Evolutionary conservation across 352 stramenopile genomes (phyloP), one percentile per base, ranked within the genome.

Genomic region (Pythium chondricola): DNA sequence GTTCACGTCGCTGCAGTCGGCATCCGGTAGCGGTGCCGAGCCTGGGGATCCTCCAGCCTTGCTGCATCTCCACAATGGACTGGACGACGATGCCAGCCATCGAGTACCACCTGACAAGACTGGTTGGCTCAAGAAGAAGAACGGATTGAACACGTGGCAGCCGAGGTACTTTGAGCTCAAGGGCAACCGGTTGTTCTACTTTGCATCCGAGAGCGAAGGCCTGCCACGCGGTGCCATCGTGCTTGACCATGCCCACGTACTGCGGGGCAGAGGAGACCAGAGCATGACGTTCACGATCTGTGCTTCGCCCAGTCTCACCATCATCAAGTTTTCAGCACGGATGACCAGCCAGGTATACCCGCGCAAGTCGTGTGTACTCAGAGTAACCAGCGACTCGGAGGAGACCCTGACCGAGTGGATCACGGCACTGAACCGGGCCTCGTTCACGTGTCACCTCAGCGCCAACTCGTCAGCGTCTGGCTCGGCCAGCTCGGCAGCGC

Each of bases 151-250:
- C 31, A 68, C 80, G 22, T 89, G 75, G 80, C 77, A 92, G 31
- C 58, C 68, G 36, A 73, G 80, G 16, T 92, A 84, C 58, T 92
- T 89, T 43, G 80, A 92, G 52, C 68, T 89, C 25, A 88, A 89
- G 41, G 77, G 80, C 24, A 88, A 87, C 37, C 75, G 77, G 0
- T 40, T 92, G 18, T 92, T 85, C 54, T 92, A 88, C 56, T 91
- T 88, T 43, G 65, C 69, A 22, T 82, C 56, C 49, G 77, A 89
- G 46, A 83, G 61, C 16, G 80, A 88, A 49, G 80, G 80, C 24
- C 69, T 92, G 17, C 76, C 80, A 16, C 66, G 71, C 25, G 80
- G 76, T 13, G 80, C 76, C n/a, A 83, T 88, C 17, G 48, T 88
- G 1, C 35, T 91, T 22, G 76, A 88, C 39, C 70, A 88, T 37